A percentile compares a stretch with the other conserved stretches of the same genome.
These are phyloP conservation scores for Begonia peltatifolia DNA, from an alignment of 306 rosid species.

Conservation along the genomic window DNA sequence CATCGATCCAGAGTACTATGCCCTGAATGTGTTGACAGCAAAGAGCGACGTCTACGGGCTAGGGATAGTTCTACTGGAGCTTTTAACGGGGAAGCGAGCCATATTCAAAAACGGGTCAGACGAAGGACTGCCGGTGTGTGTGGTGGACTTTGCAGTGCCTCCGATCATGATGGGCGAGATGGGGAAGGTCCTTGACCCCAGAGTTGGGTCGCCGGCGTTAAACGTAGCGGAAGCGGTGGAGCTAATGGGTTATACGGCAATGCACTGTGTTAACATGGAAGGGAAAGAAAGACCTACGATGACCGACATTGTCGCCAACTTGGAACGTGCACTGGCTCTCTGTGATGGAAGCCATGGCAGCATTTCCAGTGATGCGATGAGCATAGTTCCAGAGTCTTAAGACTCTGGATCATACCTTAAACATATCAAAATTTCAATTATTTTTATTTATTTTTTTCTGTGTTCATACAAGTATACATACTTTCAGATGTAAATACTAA, in stretches of 20 bases:
- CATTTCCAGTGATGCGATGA: constrained; percentile 50
- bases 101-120: constrained; percentile 43
- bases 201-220: constrained; percentile 48
- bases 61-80: constrained; percentile 73
- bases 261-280: constrained; percentile 80
- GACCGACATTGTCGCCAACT: constrained; percentile 69
- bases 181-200: constrained; percentile 42
- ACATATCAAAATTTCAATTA: constrained; percentile 16
- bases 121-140: constrained; percentile 40
- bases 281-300: constrained; percentile 90
- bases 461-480: background rate
- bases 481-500: too few relatives aligned
- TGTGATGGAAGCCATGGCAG: constrained; percentile 52
- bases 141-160: constrained; percentile 76
- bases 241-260: constrained; percentile 56
- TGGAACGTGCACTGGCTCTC: constrained; percentile 52
- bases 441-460: constrained; percentile 9
- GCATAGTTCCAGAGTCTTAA: constrained; percentile 54
- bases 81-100: constrained; percentile 84
- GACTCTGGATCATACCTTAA: constrained; percentile 3
- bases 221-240: constrained; percentile 78
- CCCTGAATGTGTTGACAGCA: constrained; percentile 65
- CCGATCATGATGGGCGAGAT: constrained; percentile 57
- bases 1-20: constrained; percentile 94
- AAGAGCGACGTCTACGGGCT: constrained; percentile 93